These are phyloP conservation scores for Coemansia sp. DNA, from an alignment of 192 early-diverging fungal genomes.

Conservation along the genomic window DNA sequence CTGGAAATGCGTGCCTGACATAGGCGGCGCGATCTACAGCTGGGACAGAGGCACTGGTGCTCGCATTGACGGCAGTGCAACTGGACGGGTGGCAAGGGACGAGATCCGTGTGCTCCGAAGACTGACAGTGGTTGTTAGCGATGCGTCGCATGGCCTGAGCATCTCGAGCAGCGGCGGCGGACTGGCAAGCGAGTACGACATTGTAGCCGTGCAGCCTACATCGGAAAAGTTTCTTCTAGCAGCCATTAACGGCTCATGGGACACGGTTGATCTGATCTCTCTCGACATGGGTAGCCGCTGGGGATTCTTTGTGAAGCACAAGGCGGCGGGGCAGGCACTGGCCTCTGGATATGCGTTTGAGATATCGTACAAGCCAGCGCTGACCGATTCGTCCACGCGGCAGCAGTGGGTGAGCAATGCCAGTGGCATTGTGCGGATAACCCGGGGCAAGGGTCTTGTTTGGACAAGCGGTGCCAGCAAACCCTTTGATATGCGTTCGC, in stretches of 20 bases:
- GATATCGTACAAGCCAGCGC: conserved; percentile 31
- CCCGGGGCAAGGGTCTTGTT: conserved; percentile 32
- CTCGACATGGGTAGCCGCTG: conserved; percentile 48
- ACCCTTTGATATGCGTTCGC: conserved; percentile 41
- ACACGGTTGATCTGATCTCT: conserved; percentile 39
- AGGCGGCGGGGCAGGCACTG: conserved; percentile 45
- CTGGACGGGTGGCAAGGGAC: conserved; percentile 16
- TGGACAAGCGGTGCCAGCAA: conserved; percentile 40
- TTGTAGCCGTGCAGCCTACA: conserved; percentile 47
- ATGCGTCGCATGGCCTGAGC: conserved; percentile 39
- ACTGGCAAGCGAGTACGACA: conserved; percentile 29
- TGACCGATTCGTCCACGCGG: conserved; percentile 23
- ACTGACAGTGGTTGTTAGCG: conserved; percentile 36
- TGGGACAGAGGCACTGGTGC: conserved; percentile 32
- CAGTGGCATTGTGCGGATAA: conserved; percentile 39
- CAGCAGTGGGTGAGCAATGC: conserved; percentile 55
- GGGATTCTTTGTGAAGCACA: conserved; percentile 50
- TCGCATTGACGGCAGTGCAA: conserved; percentile 2
- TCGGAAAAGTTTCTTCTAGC: conserved; percentile 35
- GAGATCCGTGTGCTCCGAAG: conserved; percentile 41
- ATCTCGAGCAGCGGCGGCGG: conserved; percentile 20
- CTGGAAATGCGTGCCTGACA: conserved; percentile 28
- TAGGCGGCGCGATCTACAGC: conserved; percentile 21
- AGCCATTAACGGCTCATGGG: conserved; percentile 42
- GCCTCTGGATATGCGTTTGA: conserved; percentile 31